Percentiles rank a stretch among this genome's conserved stretches.
These are phyloP conservation scores for Coffea humblotiana DNA, from an alignment of 305 asterid genomes.

Conservation along the genomic window DNA sequence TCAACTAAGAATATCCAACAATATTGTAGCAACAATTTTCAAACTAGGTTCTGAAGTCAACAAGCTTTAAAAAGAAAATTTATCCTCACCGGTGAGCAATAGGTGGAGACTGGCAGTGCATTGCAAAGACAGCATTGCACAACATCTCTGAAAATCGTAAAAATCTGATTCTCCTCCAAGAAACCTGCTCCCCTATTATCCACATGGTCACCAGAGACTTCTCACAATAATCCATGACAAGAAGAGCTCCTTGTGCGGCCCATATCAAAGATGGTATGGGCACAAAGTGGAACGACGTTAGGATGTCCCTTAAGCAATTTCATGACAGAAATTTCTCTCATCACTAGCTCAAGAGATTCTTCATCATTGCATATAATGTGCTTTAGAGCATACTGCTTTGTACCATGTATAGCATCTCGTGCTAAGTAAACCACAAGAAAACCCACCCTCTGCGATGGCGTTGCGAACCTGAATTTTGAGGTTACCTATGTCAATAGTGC, in stretches of 20 bases:
- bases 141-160: constrained; percentile 77
- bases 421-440: constrained; percentile 91
- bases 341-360: constrained; percentile 70
- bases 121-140: constrained; percentile 88
- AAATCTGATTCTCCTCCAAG: constrained; percentile 88
- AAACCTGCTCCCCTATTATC: constrained; percentile 90
- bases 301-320: constrained; percentile 91
- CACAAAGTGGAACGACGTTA: constrained; percentile 67
- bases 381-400: constrained; percentile 88
- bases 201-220: constrained; percentile 77
- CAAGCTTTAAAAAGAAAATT: background rate
- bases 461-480: constrained; percentile 82
- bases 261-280: constrained; percentile 79
- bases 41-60: background rate
- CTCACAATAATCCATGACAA: constrained; percentile 94
- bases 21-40: background rate
- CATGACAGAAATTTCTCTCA: constrained; percentile 85
- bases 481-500: constrained; percentile 73
- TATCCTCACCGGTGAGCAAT: constrained; percentile 81
- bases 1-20: background rate
- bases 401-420: constrained; percentile 72
- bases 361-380: constrained; percentile 91
- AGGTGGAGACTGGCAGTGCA: constrained; percentile 91
- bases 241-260: constrained; percentile 93
- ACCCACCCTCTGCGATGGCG: constrained; percentile 94